phyloP scores from a whole-genome alignment of 106 monocot genomes.

The Dioscorea zingiberensis region DNA sequence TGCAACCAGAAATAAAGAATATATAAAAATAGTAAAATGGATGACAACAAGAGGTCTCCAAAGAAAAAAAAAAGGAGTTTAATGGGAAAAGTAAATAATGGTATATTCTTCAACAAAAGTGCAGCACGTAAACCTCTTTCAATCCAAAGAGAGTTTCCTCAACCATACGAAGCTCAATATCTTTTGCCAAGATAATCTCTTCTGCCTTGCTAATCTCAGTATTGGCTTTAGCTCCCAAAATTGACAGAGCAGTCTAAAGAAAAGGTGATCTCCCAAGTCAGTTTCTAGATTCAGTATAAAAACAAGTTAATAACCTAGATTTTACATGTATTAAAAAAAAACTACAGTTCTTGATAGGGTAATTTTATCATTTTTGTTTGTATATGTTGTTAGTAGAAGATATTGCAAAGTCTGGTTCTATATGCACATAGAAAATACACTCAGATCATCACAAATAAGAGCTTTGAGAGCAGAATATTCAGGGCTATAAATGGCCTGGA shows the following conservation, averaged over 20 bases:
- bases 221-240: conserved; percentile 35
- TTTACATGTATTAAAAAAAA: no score
- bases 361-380: no score
- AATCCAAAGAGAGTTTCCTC: conserved; percentile 50
- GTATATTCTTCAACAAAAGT: background rate
- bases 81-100: background rate
- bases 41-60: background rate
- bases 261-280: background rate
- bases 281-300: conserved; percentile 10
- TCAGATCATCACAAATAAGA: no score
- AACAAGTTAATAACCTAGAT: background rate
- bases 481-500: no score
- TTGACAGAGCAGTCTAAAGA: conserved; percentile 41
- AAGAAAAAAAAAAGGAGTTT: background rate
- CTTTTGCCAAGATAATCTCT: conserved; percentile 30
- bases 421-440: no score
- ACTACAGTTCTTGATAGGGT: no score
- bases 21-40: background rate
- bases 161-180: conserved; percentile 32
- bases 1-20: conserved; percentile 16
- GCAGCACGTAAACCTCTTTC: conserved; percentile 40
- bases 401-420: no score
- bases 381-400: no score
- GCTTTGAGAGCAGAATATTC: no score
- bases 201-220: conserved; percentile 40